Conservation (phyloP, 2,329 filamentous ascomycete species). For the Mycocentrospora acerina region DNA sequence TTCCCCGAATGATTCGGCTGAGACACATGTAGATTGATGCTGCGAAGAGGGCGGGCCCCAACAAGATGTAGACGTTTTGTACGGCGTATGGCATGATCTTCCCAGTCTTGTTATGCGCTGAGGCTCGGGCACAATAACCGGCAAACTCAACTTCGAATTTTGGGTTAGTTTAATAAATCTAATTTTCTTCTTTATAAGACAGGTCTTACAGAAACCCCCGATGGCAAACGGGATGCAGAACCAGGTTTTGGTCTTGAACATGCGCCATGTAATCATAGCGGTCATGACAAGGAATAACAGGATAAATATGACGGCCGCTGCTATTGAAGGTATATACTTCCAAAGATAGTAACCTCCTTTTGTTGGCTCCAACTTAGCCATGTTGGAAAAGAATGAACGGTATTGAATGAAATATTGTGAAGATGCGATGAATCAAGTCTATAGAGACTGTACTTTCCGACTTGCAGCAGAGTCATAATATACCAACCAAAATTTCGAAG, state of each 20-base stretch:
- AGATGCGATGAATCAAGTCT: no score
- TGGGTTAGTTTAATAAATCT: conserved; percentile 1
- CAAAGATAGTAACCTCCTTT: conserved; percentile 19
- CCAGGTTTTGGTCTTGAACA: conserved; percentile 42
- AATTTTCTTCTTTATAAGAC: not conserved
- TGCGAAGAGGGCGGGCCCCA: conserved; percentile 49
- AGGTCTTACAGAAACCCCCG: conserved; percentile 50
- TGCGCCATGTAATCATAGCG: conserved; percentile 24
- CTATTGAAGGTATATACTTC: conserved; percentile 46
- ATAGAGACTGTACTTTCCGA: no score
- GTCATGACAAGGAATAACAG: conserved; percentile 46
- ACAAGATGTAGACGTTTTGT: conserved; percentile 44
- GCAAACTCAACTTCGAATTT: conserved; percentile 48
- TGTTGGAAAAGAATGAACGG: no score
- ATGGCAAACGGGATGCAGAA: conserved; percentile 54
- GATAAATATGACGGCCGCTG: conserved; percentile 49
- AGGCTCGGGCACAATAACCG: conserved; percentile 52
- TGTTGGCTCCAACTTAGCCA: conserved; percentile 4
- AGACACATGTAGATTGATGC: conserved; percentile 52
- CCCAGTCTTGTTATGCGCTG: conserved; percentile 35
- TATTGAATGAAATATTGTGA: not conserved
- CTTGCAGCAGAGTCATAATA: no score
- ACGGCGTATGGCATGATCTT: conserved; percentile 44
- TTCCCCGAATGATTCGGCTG: conserved; percentile 43
- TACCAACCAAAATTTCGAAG: no score